A percentile compares a stretch with the other conserved stretches of the same genome.
Conservation (phyloP, 352 stramenopile genomes). For the Globisporangium acanthophoron region DNA sequence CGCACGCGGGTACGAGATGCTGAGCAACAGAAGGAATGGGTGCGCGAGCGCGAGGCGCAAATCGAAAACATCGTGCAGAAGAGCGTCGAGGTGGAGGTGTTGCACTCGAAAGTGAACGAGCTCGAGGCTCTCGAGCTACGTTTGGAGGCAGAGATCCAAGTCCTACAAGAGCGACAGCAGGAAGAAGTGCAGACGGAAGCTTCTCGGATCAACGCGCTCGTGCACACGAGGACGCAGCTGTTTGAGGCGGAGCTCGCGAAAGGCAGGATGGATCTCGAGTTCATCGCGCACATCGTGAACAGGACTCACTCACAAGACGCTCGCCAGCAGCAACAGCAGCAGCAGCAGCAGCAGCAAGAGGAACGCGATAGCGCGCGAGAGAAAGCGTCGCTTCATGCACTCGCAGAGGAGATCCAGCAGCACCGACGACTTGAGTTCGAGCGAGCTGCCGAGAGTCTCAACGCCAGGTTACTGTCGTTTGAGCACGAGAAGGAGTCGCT, state of each 20-base stretch:
- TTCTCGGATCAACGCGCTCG: conserved; percentile 28
- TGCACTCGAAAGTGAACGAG: conserved; percentile 20
- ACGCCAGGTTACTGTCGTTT: conserved; percentile 32
- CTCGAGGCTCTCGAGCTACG: conserved; percentile 34
- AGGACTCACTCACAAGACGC: conserved; percentile 4
- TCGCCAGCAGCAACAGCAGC: background rate
- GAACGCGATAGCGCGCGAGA: background rate
- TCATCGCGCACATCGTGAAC: conserved; percentile 33
- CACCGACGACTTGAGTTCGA: conserved; percentile 30
- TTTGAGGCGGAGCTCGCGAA: conserved; percentile 45
- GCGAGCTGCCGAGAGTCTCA: conserved; percentile 20
- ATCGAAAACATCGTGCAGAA: conserved; percentile 31
- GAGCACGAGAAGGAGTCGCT: conserved; percentile 32
- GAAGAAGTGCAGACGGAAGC: conserved; percentile 31
- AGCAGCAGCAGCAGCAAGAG: background rate
- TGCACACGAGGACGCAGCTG: conserved; percentile 36
- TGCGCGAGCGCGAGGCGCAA: conserved; percentile 27
- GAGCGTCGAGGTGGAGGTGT: conserved; percentile 10
- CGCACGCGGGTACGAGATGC: background rate
- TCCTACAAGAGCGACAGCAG: conserved; percentile 39
- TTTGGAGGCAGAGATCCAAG: conserved; percentile 38
- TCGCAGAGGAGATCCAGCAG: conserved; percentile 32
- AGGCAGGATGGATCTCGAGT: conserved; percentile 37
- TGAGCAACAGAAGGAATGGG: conserved; percentile 25
- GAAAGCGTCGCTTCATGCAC: conserved; percentile 12